Evolutionary conservation across 345 rosid species (phyloP).

Genomic region (Aquilaria yunnanensis): DNA sequence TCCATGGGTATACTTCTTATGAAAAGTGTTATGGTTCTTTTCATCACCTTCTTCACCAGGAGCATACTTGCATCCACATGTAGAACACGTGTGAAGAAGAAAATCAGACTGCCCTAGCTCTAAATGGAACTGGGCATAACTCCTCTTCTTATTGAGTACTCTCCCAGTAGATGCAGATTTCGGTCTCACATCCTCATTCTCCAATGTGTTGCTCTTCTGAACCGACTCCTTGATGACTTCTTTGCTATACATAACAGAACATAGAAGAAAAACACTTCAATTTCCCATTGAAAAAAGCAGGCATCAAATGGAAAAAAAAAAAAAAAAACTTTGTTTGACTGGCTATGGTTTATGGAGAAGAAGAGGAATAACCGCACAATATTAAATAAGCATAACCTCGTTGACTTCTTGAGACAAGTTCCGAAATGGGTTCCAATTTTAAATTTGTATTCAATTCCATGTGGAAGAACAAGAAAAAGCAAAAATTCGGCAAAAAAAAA

Average conservation of each 20-base stretch:
- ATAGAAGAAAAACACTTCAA: not conserved
- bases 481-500: too few species aligned
- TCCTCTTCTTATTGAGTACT: conserved; percentile 61
- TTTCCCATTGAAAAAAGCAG: too few species aligned
- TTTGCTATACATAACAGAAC: conserved; percentile 6
- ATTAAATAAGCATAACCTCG: too few species aligned
- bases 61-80: conserved; percentile 56
- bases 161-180: conserved; percentile 18
- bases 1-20: conserved; percentile 58
- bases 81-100: conserved; percentile 49
- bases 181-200: conserved; percentile 14
- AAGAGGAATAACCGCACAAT: not conserved
- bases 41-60: conserved; percentile 77
- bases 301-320: not conserved
- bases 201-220: not conserved
- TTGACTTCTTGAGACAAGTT: too few species aligned
- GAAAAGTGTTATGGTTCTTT: conserved; percentile 59
- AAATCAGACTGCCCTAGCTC: conserved; percentile 92
- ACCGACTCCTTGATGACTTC: conserved; percentile 17
- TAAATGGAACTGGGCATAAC: conserved; percentile 70
- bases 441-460: too few species aligned
- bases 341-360: too few species aligned
- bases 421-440: too few species aligned
- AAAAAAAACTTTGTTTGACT: not conserved
- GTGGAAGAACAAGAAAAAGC: too few species aligned